Percentiles rank a stretch among this genome's conserved stretches.
phyloP scores from a whole-genome alignment of 176 grass and related monocot species.

The Raddia guianensis region DNA sequence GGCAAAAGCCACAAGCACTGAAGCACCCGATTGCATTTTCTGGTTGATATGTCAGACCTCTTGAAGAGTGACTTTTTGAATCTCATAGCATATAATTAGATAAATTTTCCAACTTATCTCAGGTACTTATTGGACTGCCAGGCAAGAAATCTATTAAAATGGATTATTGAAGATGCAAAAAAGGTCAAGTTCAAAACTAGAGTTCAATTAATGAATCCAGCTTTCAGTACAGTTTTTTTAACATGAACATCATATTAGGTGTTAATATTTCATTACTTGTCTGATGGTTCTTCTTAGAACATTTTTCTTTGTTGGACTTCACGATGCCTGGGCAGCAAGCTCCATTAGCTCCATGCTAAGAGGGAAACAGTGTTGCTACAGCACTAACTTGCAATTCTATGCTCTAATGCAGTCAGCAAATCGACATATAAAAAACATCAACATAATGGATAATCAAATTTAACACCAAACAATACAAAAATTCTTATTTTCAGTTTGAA shows the following conservation, averaged over 20 bases:
- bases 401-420: conserved; percentile 4
- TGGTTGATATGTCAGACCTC: not conserved
- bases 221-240: not conserved
- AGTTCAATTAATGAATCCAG: conserved; percentile 31
- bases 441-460: conserved; percentile 19
- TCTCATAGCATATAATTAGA: not conserved
- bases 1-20: not conserved
- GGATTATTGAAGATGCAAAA: not conserved
- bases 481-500: conserved; percentile 8
- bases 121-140: not conserved
- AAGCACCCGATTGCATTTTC: not conserved
- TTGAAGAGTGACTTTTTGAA: not conserved
- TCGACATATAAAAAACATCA: conserved; percentile 12
- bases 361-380: conserved; percentile 13
- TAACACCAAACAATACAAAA: conserved; percentile 1
- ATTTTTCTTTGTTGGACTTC: conserved; percentile 16
- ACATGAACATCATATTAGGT: not conserved
- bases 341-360: conserved; percentile 21
- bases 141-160: not conserved
- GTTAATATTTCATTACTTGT: not conserved
- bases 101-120: not conserved
- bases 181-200: not conserved
- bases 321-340: not conserved
- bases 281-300: not conserved
- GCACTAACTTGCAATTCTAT: not conserved